A percentile compares a stretch with the other conserved stretches of the same genome.
Conservation (phyloP, 331 rosid species). For the Acacia concinna region DNA sequence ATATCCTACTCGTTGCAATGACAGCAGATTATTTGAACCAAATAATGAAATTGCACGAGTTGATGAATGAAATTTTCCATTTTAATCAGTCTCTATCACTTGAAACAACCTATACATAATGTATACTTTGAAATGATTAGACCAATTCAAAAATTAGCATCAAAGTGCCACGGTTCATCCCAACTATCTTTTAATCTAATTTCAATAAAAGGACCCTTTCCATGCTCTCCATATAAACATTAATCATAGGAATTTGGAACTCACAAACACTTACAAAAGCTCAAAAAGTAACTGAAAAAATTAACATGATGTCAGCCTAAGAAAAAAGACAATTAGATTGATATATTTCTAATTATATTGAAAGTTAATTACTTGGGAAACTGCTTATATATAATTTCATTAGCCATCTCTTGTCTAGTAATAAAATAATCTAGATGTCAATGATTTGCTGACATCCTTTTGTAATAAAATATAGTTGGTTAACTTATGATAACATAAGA, state of each 20-base stretch:
- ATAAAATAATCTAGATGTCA: no score
- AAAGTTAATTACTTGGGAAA: no score
- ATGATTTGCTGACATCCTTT: no score
- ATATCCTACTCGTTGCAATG: slow-evolving; percentile 76
- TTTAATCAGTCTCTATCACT: slow-evolving; percentile 51
- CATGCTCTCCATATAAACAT: not conserved
- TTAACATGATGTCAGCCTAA: not conserved
- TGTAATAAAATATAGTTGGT: no score
- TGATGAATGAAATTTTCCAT: slow-evolving; percentile 41
- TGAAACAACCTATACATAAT: slow-evolving; percentile 21
- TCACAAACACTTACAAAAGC: not conserved
- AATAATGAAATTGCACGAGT: slow-evolving; percentile 43
- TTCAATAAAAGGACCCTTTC: not conserved
- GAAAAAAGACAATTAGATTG: not conserved
- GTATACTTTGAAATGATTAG: not conserved
- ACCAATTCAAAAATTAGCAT: slow-evolving; percentile 15
- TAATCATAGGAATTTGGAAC: not conserved
- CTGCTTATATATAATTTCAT: no score
- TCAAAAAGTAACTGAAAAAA: not conserved
- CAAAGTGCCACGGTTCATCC: not conserved
- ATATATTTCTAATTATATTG: no score
- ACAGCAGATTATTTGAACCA: slow-evolving; percentile 52
- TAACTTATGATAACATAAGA: no score
- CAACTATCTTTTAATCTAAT: no score
- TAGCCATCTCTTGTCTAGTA: no score